Base-by-base conservation (phyloP, 805 yeast species). In the Nakazawaea holstii region DNA sequence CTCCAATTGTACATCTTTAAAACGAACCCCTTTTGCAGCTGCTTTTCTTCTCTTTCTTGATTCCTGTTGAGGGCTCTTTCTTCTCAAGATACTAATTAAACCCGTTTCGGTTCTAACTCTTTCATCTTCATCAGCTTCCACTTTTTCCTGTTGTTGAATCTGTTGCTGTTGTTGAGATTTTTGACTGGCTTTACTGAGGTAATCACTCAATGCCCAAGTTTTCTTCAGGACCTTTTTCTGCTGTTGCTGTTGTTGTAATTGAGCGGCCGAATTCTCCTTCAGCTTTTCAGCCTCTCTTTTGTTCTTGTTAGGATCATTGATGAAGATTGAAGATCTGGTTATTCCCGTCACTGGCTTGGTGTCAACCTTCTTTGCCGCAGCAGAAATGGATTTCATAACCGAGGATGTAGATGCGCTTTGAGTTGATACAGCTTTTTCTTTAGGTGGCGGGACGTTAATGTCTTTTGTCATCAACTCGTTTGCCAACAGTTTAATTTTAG, bases 391-490 rank as follows among this genome's bases (percentile, higher is more conserved):
- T 33, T 39, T 45, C 39, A 39, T 39, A 13, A 39, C 43, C 4
- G 43, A 39, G 43, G 6, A 6, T 32, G 38, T 17, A 39, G 7
- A 9, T n/a, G 41, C 13, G 10, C 4, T 37, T 6, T 29, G 28
- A 27, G 43, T 26, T 8, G 14, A 7, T 20, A 24, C 9, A 39
- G 41, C 15, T 36, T 20, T 33, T 39, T 49, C 11, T 52, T 50
- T 28, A 33, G 50, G 45, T 5, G 52, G 52, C 27, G 54, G 45
- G 33, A 38, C 57, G 14, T 49, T 46, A 48, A 45, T 43, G 52
- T 52, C 44, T 47, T 13, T 13, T 20, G 36, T 32, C 31, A 32
- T 15, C 4, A 44, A 31, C 15, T 46, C 49, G 7, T 4, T n/a
- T 3, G 45, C 48, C 10, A 39, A 15, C 8, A 40, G 40, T 31